Conservation (phyloP, 2,329 filamentous ascomycete genomes). For the Fusarium begoniae region DNA sequence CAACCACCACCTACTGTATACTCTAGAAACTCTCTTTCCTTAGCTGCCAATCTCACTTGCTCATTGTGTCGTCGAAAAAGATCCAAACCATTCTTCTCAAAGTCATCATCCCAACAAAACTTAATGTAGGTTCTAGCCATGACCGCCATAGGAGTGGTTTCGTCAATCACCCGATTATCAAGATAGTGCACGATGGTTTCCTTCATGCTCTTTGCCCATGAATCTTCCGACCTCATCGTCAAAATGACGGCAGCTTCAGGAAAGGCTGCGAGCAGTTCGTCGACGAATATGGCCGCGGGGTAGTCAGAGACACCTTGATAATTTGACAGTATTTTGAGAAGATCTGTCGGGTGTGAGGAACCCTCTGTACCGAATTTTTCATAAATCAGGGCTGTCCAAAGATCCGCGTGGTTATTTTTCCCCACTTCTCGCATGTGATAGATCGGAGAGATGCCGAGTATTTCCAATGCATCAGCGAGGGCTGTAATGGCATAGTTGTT, state of each 20-base stretch:
- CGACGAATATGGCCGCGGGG: neutral
- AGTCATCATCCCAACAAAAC: neutral
- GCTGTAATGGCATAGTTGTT: neutral
- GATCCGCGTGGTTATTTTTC: neutral
- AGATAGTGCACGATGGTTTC: neutral
- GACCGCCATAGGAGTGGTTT: neutral
- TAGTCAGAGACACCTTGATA: neutral
- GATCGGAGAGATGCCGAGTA: neutral
- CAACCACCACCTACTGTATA: neutral
- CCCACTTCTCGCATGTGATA: neutral
- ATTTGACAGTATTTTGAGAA: neutral
- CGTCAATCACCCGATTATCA: neutral
- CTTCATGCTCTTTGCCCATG: neutral
- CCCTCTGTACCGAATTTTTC: neutral
- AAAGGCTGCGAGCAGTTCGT: neutral
- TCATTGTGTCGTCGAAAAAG: neutral
- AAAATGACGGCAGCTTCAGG: neutral
- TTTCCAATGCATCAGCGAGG: neutral
- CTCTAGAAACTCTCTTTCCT: neutral
- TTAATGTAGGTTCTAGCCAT: neutral
- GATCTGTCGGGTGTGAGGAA: neutral
- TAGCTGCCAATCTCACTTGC: fast-evolving
- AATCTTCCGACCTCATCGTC: neutral
- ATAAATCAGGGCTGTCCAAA: neutral
- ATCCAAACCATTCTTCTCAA: neutral